A percentile compares a stretch with the other conserved stretches of the same genome.
Evolutionary conservation across 805 yeast genomes (phyloP).

Genomic region (Torulaspora indica): DNA sequence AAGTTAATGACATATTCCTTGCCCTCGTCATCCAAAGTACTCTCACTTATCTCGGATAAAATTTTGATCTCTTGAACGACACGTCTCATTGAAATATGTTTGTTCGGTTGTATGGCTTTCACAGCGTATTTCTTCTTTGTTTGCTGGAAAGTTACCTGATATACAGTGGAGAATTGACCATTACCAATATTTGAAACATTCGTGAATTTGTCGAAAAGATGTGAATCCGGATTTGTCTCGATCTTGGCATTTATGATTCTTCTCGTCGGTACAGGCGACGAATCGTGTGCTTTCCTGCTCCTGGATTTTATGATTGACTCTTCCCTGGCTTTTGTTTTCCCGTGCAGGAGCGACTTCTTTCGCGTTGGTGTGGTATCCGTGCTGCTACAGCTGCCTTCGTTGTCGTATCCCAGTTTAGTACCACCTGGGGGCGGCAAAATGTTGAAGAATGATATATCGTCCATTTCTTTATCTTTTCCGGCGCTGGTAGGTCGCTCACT

Average conservation of each 20-base stretch:
- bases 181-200: conserved; percentile 69
- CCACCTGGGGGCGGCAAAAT: conserved; percentile 14
- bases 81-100: conserved; percentile 25
- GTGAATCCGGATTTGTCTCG: conserved; percentile 33
- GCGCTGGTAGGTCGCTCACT: conserved; percentile 1
- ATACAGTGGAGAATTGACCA: conserved; percentile 90
- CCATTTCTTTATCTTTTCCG: conserved; percentile 5
- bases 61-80: conserved; percentile 34
- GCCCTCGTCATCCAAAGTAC: conserved; percentile 45
- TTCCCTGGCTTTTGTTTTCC: conserved; percentile 9
- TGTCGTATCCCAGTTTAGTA: conserved; percentile 4
- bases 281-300: conserved; percentile 13
- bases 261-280: conserved; percentile 19
- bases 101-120: conserved; percentile 65
- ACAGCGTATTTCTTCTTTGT: conserved; percentile 67
- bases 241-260: conserved; percentile 27
- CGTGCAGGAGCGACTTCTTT: conserved; percentile 18
- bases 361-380: conserved; percentile 25
- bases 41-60: conserved; percentile 25
- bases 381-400: conserved; percentile 10
- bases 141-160: conserved; percentile 65
- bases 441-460: conserved; percentile 15
- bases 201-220: conserved; percentile 46
- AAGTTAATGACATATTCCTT: conserved; percentile 73
- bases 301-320: conserved; percentile 5